phyloP scores from a whole-genome alignment of 768 basidiomycete genomes.

The Leucosporidium scottii region DNA sequence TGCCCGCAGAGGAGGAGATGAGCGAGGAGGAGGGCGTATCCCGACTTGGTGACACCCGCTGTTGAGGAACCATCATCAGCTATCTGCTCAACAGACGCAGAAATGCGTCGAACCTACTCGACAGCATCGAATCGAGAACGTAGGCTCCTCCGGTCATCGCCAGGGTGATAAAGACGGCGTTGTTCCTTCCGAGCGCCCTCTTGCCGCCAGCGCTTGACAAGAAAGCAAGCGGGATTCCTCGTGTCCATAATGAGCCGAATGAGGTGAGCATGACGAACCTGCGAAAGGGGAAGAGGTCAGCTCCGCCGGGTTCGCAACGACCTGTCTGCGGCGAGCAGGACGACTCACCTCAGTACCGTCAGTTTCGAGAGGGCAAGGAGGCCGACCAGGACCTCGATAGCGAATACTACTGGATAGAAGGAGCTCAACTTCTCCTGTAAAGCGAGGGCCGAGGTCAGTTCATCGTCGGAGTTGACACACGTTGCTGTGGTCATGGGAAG shows the following conservation, averaged over 20 bases:
- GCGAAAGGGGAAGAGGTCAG: not conserved
- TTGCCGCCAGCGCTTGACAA: conserved; percentile 15
- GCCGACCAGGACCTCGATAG: conserved; percentile 10
- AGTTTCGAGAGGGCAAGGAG: conserved; percentile 12
- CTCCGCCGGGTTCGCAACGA: not conserved
- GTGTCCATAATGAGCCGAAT: conserved; percentile 30
- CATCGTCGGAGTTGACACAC: too few relatives aligned
- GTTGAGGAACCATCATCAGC: not conserved
- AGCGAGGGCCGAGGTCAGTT: not conserved
- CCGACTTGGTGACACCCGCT: not conserved
- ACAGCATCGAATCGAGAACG: conserved; percentile 8
- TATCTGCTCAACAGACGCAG: not conserved
- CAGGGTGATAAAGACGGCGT: conserved; percentile 23
- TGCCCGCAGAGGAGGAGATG: conserved; percentile 22
- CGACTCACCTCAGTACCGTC: conserved; percentile 7
- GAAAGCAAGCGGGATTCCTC: conserved; percentile 17
- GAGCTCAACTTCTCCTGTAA: not conserved
- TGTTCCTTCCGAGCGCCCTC: conserved; percentile 21
- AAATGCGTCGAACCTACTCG: not conserved
- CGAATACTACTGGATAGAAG: not conserved
- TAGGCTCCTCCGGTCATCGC: conserved; percentile 10
- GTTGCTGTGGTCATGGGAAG: too few relatives aligned
- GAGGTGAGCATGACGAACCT: conserved; percentile 34
- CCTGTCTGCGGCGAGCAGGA: not conserved
- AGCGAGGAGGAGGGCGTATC: conserved; percentile 18